A percentile compares a stretch with the other conserved stretches of the same genome.
phyloP scores from a whole-genome alignment of 306 rosid species.

The Trifolium subterraneum region DNA sequence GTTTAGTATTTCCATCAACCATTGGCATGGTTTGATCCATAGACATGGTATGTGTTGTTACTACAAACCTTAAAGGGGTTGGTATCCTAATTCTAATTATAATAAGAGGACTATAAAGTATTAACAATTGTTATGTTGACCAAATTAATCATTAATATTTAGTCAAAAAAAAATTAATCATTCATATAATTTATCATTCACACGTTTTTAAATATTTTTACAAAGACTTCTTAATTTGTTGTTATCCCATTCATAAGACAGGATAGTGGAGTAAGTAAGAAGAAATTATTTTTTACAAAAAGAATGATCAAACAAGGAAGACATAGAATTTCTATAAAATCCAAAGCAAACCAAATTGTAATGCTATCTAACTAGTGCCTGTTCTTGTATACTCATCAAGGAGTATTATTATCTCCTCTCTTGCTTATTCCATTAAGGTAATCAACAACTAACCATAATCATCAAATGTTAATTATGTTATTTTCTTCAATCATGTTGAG shows the following conservation, averaged over 20 bases:
- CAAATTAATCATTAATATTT: background rate
- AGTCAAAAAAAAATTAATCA: background rate
- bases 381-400: background rate
- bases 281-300: background rate
- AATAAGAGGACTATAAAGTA: background rate
- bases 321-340: conserved; percentile 17
- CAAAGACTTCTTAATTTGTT: conserved; percentile 30
- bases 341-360: conserved; percentile 3
- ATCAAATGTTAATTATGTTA: conserved; percentile 3
- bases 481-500: conserved; percentile 21
- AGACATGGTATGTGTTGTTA: too few relatives aligned
- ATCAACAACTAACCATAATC: background rate
- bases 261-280: conserved; percentile 30
- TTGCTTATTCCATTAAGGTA: conserved; percentile 33
- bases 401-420: background rate
- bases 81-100: background rate
- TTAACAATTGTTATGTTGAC: conserved; percentile 27
- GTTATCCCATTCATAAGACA: background rate
- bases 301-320: background rate
- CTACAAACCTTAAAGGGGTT: too few relatives aligned
- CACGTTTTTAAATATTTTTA: conserved; percentile 7
- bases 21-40: too few relatives aligned
- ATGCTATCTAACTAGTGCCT: background rate
- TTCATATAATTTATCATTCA: background rate
- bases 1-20: too few relatives aligned